Conservation (phyloP, 805 yeast species). For the Priceomyces melissophilus region DNA sequence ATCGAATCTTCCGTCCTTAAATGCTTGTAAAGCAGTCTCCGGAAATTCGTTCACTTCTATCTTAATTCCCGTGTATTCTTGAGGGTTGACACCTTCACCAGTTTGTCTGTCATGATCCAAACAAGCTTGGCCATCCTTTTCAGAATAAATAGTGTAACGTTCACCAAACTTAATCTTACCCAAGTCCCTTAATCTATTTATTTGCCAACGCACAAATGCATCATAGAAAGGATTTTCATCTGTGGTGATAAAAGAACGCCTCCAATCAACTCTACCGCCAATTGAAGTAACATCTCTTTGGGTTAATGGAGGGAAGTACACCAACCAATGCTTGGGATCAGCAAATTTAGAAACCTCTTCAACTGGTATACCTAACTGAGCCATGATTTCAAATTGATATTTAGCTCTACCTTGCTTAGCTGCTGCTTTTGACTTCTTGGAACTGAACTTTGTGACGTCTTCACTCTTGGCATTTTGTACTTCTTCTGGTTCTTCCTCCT, state of each 20-base stretch:
- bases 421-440: conserved; percentile 89
- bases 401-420: conserved; percentile 94
- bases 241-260: conserved; percentile 93
- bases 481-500: conserved; percentile 40
- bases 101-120: conserved; percentile 98
- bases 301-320: conserved; percentile 87
- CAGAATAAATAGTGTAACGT: conserved; percentile 95
- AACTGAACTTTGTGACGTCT: conserved; percentile 87
- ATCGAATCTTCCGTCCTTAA: conserved; percentile 48
- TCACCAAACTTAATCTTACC: conserved; percentile 97
- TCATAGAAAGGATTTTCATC: conserved; percentile 95
- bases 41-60: conserved; percentile 66
- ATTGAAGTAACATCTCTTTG: conserved; percentile 72
- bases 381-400: conserved; percentile 94
- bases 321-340: conserved; percentile 87
- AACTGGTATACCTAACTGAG: conserved; percentile 82
- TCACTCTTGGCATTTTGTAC: conserved; percentile 43
- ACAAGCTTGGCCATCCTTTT: conserved; percentile 98
- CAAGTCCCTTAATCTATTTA: conserved; percentile 75
- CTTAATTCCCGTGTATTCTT: conserved; percentile 93
- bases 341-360: conserved; percentile 87
- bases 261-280: conserved; percentile 97
- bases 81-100: conserved; percentile 97
- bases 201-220: conserved; percentile 94
- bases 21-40: conserved; percentile 50